Percentiles rank a stretch among this genome's conserved stretches.
These are phyloP conservation scores for Pseudevernia furfuracea DNA, from an alignment of 495 filamentous ascomycete species.

Conservation along the genomic window DNA sequence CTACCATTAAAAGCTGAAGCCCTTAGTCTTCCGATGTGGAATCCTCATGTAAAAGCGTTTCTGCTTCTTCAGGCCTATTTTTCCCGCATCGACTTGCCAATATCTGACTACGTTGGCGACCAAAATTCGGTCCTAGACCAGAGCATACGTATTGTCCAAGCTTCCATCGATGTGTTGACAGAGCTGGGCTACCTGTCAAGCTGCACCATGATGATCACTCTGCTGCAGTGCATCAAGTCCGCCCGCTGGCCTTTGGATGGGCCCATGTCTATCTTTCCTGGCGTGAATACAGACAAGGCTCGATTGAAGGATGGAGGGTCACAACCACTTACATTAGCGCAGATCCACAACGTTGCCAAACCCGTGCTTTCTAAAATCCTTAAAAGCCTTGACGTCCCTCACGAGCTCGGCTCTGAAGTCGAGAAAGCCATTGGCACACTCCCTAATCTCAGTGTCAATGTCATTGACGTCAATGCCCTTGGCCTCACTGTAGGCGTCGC, in stretches of 20 bases:
- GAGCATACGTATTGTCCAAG: conserved; percentile 87
- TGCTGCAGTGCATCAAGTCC: conserved; percentile 86
- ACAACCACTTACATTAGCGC: conserved; percentile 23
- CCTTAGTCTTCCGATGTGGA: conserved; percentile 88
- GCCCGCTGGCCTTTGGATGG: conserved; percentile 84
- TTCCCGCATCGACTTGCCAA: conserved; percentile 83
- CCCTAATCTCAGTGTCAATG: conserved; percentile 58
- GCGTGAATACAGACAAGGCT: conserved; percentile 46
- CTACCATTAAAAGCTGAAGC: conserved; percentile 60
- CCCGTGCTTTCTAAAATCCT: conserved; percentile 26
- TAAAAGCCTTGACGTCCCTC: conserved; percentile 27
- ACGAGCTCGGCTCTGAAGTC: conserved; percentile 35
- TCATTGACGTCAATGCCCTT: conserved; percentile 51
- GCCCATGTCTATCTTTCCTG: conserved; percentile 72
- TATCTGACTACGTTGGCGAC: conserved; percentile 95
- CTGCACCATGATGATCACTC: conserved; percentile 66
- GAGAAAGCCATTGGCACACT: conserved; percentile 52
- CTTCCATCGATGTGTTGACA: conserved; percentile 87
- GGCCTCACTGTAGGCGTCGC: conserved; percentile 56
- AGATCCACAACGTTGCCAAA: conserved; percentile 26
- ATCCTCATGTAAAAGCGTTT: conserved; percentile 96
- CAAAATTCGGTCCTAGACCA: conserved; percentile 87
- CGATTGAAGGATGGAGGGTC: conserved; percentile 1
- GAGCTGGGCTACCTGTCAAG: conserved; percentile 75
- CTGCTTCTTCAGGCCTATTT: conserved; percentile 91